Evolutionary conservation across 2,329 filamentous ascomycete species (phyloP).

Genomic region (Aspergillus oerlinghausenensis): DNA sequence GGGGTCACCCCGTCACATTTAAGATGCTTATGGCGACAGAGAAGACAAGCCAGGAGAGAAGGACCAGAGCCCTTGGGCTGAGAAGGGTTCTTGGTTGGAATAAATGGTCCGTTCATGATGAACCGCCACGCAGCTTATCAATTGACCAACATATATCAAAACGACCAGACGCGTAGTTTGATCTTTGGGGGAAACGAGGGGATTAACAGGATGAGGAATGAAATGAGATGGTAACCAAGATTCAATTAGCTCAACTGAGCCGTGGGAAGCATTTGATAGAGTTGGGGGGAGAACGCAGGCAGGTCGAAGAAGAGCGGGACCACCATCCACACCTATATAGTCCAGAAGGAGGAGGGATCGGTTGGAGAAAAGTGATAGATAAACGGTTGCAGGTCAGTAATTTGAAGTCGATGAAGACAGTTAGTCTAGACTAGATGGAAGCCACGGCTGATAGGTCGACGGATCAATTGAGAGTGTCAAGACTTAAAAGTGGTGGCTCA

Average conservation of each 20-base stretch:
- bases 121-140: neutral
- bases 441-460: no score
- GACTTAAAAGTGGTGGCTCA: no score
- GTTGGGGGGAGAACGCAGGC: neutral
- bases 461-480: no score
- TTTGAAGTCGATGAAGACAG: no score
- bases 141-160: neutral
- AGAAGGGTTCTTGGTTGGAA: slow-evolving; percentile 10
- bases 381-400: no score
- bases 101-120: slow-evolving; percentile 26
- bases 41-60: slow-evolving; percentile 44
- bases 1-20: slow-evolving; percentile 70
- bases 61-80: slow-evolving; percentile 27
- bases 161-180: neutral
- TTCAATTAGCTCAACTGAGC: no score
- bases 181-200: neutral
- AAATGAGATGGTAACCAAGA: neutral
- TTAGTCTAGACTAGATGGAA: no score
- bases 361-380: no score
- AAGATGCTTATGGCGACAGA: slow-evolving; percentile 59
- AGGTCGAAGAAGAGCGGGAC: neutral
- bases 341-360: no score
- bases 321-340: no score
- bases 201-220: neutral
- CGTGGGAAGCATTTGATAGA: no score